Base-by-base conservation (phyloP, 1,139 yeast genomes). In the Pichia sp. region DNA sequence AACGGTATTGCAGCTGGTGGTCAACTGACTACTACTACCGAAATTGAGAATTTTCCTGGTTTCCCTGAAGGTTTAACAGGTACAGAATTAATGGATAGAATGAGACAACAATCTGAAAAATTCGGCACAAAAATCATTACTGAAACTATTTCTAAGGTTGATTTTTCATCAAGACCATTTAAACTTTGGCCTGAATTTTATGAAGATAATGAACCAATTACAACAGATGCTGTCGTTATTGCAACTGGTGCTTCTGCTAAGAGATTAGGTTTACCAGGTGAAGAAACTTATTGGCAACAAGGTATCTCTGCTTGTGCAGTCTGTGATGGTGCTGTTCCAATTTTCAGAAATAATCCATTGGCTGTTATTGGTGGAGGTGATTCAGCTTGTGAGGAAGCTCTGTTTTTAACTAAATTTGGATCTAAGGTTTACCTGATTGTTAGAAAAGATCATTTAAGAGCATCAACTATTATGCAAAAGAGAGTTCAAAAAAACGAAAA, bases 291-390 rank as follows among this genome's bases (percentile, higher is more conserved):
- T 78, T 92, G 98, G 98, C 98, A 92, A 74, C 87, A 85, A 66
- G 98, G 98, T 66, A 92, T 92, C 57, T 86, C 96, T 55, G 98
- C 98, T 23, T 92, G 98, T 75, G 98, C 98, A 41, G 98, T 92
- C 51, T 92, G 98, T 71, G 98, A 92, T 64, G 98, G 98, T 67
- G 98, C 98, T 32, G 96, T 92, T 38, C 98, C 98, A 59, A 89
- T 92, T 61, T 92, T 92, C 74, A 84, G 97, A 76, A 86, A 92
- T 74, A 86, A 89, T 69, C 97, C 98, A 36, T 78, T 92, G 62
- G 97, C 96, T 20, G 98, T 92, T 48, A 73, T 92, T 58, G 98
- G 98, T 51, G 98, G 98, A 57, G 98, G 98, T 66, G 98, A 92
- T 68, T 89, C 97, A 54, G 98, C 98, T 28, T 95, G 97, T 69